phyloP scores from a whole-genome alignment of 129 eudicot genomes.

The Arctium minus region DNA sequence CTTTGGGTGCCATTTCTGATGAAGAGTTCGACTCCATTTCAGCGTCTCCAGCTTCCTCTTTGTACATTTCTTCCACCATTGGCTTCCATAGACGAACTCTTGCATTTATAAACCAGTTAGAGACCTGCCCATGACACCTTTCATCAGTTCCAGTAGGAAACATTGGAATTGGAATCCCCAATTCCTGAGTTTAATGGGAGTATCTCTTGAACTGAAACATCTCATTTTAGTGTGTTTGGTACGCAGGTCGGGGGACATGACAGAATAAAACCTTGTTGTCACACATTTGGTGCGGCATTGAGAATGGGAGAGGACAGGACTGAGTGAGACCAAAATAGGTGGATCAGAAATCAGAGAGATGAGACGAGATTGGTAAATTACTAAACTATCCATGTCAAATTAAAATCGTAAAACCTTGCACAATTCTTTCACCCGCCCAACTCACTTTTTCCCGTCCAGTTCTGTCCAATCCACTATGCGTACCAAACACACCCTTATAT shows the following conservation, averaged over 20 bases:
- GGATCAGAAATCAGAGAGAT: background rate
- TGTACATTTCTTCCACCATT: conserved; percentile 95
- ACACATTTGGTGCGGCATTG: too few species aligned
- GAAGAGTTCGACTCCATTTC: conserved; percentile 60
- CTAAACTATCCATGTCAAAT: background rate
- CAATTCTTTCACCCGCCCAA: background rate
- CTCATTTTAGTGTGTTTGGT: background rate
- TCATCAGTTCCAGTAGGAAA: conserved; percentile 5
- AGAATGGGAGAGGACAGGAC: background rate
- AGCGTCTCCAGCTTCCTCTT: conserved; percentile 66
- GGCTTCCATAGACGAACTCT: conserved; percentile 91
- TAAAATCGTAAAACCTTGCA: background rate
- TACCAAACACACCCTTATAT: background rate
- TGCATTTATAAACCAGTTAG: conserved; percentile 93
- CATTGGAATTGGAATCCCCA: background rate
- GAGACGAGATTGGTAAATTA: background rate
- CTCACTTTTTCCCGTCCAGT: background rate
- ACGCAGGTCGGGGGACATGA: too few species aligned
- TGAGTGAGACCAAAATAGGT: background rate
- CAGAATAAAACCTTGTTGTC: too few species aligned
- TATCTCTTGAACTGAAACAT: background rate
- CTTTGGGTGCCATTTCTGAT: conserved; percentile 38
- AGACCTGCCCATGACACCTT: conserved; percentile 45
- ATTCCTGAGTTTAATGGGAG: background rate
- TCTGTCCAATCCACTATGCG: background rate